Evolutionary conservation across 805 yeast species (phyloP).

Genomic region (Suhomyces prunicola): DNA sequence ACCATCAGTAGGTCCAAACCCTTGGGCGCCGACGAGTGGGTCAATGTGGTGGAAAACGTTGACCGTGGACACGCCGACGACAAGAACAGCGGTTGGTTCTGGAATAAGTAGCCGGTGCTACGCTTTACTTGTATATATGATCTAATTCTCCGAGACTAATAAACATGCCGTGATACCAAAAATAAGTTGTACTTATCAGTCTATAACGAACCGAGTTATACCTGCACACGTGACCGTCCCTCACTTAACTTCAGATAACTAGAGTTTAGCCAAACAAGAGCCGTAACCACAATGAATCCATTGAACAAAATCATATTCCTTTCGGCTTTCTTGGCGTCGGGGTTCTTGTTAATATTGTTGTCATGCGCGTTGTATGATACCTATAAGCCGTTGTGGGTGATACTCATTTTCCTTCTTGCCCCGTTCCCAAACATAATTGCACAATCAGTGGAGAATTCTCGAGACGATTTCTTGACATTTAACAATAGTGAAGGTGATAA

Average conservation of each 20-base stretch:
- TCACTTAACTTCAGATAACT: neutral
- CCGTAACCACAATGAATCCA: slow-evolving; percentile 33
- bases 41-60: slow-evolving; percentile 23
- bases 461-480: slow-evolving; percentile 45
- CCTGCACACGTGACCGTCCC: neutral
- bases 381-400: slow-evolving; percentile 43
- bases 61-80: slow-evolving; percentile 10
- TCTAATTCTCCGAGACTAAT: neutral
- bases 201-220: neutral
- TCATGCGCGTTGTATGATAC: slow-evolving; percentile 45
- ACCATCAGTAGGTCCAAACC: slow-evolving; percentile 32
- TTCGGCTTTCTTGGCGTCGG: slow-evolving; percentile 44
- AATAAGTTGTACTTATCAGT: neutral
- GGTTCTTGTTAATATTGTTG: slow-evolving; percentile 40
- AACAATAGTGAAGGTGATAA: slow-evolving; percentile 37
- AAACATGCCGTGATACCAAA: neutral
- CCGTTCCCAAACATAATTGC: slow-evolving; percentile 44
- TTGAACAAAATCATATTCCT: slow-evolving; percentile 45
- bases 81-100: slow-evolving; percentile 21
- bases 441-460: slow-evolving; percentile 32
- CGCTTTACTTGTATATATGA: neutral
- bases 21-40: slow-evolving; percentile 33
- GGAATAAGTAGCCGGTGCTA: slow-evolving; percentile 11
- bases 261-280: neutral
- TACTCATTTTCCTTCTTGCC: slow-evolving; percentile 40